Base-by-base conservation (phyloP, 2,329 filamentous ascomycete genomes). In the Dactylellina sp. region DNA sequence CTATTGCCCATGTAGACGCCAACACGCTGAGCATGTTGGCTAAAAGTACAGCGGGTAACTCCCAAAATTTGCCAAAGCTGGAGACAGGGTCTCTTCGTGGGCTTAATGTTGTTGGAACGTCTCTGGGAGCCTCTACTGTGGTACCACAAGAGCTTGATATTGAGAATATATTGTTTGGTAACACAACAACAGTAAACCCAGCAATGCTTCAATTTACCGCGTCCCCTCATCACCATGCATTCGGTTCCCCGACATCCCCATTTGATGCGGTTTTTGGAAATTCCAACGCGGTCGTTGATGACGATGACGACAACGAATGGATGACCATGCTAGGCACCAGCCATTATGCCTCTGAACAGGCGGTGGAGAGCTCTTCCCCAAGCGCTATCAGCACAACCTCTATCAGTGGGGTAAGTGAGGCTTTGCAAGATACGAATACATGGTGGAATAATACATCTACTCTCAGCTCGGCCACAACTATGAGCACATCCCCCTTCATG, bases 341-440 rank as follows among this genome's bases (percentile, higher is more conserved):
- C 49, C 49, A 76, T 12, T 70, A 75, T 28, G 20, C 75, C 52
- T 71, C 66, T 61, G 59, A 76, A 52, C 62, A 77, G 71, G 77
- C 91, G 25, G 87, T 97, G 61, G 94, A 97, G 78, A 93, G 91
- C 71, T 98, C 95, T 9, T 98, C 95, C 12, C 95, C 95, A 14
- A 98, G 95, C 7, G 93, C 93, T 50, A 94, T 98, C 81, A 98
- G 94, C 83, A 96, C 92, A 46, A 92, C 91, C 71, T 98, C 93
- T 82, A 93, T 96, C 79, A 94, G 91, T 80, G 91, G 90, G 56
- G 91, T 93, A 81, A 96, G 92, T 81, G 95, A 98, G 80, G 88
- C 93, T 71, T 93, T 97, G 89, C 85, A 95, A 68, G 93, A 97
- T 81, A 92, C 91, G 22, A 76, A 77, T 35, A 71, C 71, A 4